A percentile compares a stretch with the other conserved stretches of the same genome.
Evolutionary conservation across 2,329 filamentous ascomycete species (phyloP).

Genomic region (Colletotrichum zoysiae): DNA sequence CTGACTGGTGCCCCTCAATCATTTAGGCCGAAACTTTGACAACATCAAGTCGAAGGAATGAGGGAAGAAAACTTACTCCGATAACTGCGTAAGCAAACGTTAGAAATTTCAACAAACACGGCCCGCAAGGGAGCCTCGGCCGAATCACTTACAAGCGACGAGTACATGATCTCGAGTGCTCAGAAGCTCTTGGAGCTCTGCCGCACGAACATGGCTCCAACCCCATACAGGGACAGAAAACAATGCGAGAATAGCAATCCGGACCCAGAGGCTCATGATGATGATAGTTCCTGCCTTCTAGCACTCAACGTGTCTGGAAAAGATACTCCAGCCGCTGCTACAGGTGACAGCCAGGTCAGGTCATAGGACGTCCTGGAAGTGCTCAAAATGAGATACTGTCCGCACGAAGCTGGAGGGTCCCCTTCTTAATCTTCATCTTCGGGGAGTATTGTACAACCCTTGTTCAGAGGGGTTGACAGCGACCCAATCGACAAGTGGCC

Average conservation of each 20-base stretch:
- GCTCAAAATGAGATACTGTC: background rate
- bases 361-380: background rate
- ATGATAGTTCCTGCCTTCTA: background rate
- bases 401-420: background rate
- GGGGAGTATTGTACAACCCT: too few relatives aligned
- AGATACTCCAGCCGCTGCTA: background rate
- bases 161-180: constrained; percentile 44
- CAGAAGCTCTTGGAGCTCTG: constrained; percentile 34
- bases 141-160: constrained; percentile 49
- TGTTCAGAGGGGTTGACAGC: too few relatives aligned
- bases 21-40: background rate
- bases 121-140: too few relatives aligned
- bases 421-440: background rate
- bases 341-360: background rate
- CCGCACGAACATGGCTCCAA: constrained; percentile 22
- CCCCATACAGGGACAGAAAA: background rate
- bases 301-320: background rate
- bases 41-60: background rate
- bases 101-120: background rate
- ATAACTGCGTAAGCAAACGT: background rate
- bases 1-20: background rate
- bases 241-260: background rate
- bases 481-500: background rate
- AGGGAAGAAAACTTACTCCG: background rate
- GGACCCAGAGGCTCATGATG: background rate